Evolutionary conservation across 1,284 basidiomycete genomes (phyloP).

Genomic region (Fomitopsis betulina): DNA sequence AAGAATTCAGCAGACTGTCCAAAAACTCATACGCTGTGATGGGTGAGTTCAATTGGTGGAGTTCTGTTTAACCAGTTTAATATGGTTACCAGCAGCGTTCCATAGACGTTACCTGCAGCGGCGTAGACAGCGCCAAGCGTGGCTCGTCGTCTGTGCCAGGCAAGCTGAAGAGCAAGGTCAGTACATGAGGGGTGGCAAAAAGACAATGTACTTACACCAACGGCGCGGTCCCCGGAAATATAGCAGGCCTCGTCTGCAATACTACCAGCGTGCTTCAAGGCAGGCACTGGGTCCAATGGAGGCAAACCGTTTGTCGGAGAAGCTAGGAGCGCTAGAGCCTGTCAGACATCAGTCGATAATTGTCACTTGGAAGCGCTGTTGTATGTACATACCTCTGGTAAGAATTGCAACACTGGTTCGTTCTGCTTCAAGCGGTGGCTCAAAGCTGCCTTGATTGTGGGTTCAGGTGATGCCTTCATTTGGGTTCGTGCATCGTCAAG

Average conservation of each 20-base stretch:
- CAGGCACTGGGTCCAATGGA: constrained; percentile 54
- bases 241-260: constrained; percentile 70
- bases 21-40: constrained; percentile 58
- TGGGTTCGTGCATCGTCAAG: constrained; percentile 53
- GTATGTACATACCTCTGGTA: constrained; percentile 67
- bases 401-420: constrained; percentile 52
- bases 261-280: constrained; percentile 48
- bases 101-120: constrained; percentile 43
- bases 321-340: constrained; percentile 65
- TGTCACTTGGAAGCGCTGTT: not conserved
- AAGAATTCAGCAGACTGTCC: constrained; percentile 51
- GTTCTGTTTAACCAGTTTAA: constrained; percentile 37
- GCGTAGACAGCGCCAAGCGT: constrained; percentile 61
- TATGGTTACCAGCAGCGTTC: constrained; percentile 13
- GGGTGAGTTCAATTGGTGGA: constrained; percentile 73
- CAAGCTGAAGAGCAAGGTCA: constrained; percentile 35
- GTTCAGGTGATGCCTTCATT: constrained; percentile 36
- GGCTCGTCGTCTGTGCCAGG: constrained; percentile 64
- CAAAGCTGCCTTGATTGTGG: constrained; percentile 44
- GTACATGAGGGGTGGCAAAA: not conserved
- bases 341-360: not conserved
- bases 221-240: constrained; percentile 42
- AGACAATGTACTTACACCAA: constrained; percentile 41
- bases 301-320: constrained; percentile 43
- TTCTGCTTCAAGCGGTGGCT: constrained; percentile 55